phyloP scores from a whole-genome alignment of 805 yeast genomes.

The Candida patagonica region DNA sequence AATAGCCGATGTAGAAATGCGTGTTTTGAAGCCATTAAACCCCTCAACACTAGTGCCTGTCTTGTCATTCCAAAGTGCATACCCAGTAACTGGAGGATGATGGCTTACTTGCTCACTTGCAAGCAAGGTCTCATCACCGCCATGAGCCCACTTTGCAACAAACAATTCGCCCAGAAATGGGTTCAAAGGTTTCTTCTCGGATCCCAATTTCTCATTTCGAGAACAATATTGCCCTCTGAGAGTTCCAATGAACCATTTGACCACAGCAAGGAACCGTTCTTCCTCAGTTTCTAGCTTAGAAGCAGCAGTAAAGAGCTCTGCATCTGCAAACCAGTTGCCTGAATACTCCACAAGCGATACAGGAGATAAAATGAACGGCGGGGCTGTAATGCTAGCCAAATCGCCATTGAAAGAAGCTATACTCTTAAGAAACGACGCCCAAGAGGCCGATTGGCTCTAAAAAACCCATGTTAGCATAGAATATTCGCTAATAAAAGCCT shows the following conservation, averaged over 20 bases:
- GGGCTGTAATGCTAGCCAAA: slow-evolving; percentile 88
- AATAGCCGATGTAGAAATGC: slow-evolving; percentile 68
- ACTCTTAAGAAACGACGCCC: slow-evolving; percentile 88
- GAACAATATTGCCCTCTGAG: slow-evolving; percentile 90
- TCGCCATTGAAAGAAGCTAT: slow-evolving; percentile 92
- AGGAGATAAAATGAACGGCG: slow-evolving; percentile 91
- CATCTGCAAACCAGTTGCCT: slow-evolving; percentile 93
- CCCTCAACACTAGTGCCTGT: slow-evolving; percentile 70
- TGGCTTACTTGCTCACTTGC: slow-evolving; percentile 92
- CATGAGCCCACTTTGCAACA: slow-evolving; percentile 77
- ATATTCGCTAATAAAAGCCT: neutral
- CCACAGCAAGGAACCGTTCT: slow-evolving; percentile 69
- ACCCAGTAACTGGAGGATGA: slow-evolving; percentile 97
- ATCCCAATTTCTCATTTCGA: slow-evolving; percentile 84
- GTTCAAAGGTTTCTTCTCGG: slow-evolving; percentile 93
- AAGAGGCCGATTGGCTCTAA: slow-evolving; percentile 33
- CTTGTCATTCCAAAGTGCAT: slow-evolving; percentile 66
- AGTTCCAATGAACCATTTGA: slow-evolving; percentile 86
- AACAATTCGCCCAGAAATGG: slow-evolving; percentile 94
- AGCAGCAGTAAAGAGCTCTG: slow-evolving; percentile 72
- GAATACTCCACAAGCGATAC: slow-evolving; percentile 85
- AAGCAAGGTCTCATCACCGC: slow-evolving; percentile 66
- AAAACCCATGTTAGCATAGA: neutral
- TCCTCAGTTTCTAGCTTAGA: slow-evolving; percentile 35
- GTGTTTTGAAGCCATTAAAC: slow-evolving; percentile 80